Conservation (phyloP, 23 red algal genomes). For the Cyanidium caldarium region DNA sequence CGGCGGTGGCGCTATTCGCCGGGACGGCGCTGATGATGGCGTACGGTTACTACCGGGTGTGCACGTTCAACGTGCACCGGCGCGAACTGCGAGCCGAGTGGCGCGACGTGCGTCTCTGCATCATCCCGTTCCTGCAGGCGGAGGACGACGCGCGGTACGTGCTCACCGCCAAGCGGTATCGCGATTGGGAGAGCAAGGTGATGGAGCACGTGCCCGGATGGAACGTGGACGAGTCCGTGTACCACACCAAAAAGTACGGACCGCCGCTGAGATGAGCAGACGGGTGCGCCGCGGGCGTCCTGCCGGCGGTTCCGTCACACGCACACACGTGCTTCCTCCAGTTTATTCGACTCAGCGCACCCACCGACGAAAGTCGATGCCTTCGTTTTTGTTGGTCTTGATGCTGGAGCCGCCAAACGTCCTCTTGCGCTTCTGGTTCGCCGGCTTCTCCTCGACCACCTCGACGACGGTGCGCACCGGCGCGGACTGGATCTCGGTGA, state of each 20-base stretch:
- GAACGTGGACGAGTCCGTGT: conserved; percentile 56
- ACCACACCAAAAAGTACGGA: conserved; percentile 28
- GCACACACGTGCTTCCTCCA: too few species aligned
- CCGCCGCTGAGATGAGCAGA: too few species aligned
- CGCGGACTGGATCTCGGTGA: conserved; percentile 78
- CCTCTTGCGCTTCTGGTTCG: conserved; percentile 71
- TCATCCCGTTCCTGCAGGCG: conserved; percentile 78
- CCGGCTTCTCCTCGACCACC: conserved; percentile 5
- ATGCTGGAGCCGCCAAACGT: conserved; percentile 78
- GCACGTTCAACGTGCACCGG: conserved; percentile 61
- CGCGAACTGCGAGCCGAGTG: conserved; percentile 56
- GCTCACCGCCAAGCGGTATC: conserved; percentile 1
- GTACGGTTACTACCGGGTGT: conserved; percentile 54
- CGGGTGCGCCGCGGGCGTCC: too few species aligned
- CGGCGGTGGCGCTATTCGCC: conserved; percentile 30
- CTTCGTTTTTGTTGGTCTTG: conserved; percentile 46
- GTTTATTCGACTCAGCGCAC: background rate
- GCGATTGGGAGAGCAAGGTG: conserved; percentile 52
- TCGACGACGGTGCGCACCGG: conserved; percentile 28
- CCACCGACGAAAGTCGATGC: conserved; percentile 88
- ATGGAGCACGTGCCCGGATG: conserved; percentile 83
- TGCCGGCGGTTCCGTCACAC: too few species aligned
- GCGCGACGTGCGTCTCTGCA: conserved; percentile 31
- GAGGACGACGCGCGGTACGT: conserved; percentile 70
- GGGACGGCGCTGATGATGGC: conserved; percentile 44